Evolutionary conservation across 495 filamentous ascomycete genomes (phyloP).

Genomic region (Penicillium waksmanii): DNA sequence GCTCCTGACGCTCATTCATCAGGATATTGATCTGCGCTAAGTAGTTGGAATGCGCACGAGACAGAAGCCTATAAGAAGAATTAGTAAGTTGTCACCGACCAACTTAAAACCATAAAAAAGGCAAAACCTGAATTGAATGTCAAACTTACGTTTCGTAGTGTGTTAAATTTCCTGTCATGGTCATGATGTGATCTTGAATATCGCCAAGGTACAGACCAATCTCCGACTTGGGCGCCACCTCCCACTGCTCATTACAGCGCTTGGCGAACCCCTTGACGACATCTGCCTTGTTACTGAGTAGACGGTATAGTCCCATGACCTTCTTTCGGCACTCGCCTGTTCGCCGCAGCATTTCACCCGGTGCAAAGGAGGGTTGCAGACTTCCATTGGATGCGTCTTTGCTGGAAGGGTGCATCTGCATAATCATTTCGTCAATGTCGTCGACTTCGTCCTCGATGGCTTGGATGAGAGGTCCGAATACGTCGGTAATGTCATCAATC

Average conservation of each 20-base stretch:
- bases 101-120: background rate
- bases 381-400: conserved; percentile 39
- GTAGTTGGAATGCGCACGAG: conserved; percentile 93
- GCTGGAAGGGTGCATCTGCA: conserved; percentile 68
- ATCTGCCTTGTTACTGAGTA: conserved; percentile 96
- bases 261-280: conserved; percentile 99
- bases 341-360: conserved; percentile 82
- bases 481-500: conserved; percentile 98
- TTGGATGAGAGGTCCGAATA: conserved; percentile 88
- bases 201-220: conserved; percentile 96
- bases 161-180: conserved; percentile 91
- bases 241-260: conserved; percentile 97
- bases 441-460: conserved; percentile 88
- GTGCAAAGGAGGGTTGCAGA: conserved; percentile 52
- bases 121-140: background rate
- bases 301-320: conserved; percentile 90
- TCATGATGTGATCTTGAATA: conserved; percentile 98
- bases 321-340: conserved; percentile 95
- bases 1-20: conserved; percentile 96
- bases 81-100: background rate
- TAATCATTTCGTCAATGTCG: conserved; percentile 82
- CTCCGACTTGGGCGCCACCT: conserved; percentile 90
- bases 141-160: conserved; percentile 89
- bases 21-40: conserved; percentile 92
- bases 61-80: conserved; percentile 68